phyloP scores from a whole-genome alignment of 1,139 yeast species.

The Ogataea hybrid region DNA sequence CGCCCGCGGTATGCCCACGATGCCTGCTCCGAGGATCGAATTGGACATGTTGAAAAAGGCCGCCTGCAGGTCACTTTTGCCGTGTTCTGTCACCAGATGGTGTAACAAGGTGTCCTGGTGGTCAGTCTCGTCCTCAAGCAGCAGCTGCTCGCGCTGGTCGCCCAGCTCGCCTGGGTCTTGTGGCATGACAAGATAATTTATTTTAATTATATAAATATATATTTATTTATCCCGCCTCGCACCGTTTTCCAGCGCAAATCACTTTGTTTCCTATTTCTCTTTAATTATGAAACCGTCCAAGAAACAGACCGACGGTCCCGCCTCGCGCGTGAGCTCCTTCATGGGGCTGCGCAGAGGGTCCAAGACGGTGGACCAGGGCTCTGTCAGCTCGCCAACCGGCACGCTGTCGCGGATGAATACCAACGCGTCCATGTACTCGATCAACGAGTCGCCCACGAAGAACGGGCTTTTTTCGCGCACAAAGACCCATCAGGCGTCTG shows the following conservation, averaged over 20 bases:
- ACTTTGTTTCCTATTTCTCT: constrained; percentile 5
- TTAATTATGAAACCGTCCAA: constrained; percentile 14
- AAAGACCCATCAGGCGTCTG: constrained; percentile 14
- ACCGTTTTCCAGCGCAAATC: constrained; percentile 11
- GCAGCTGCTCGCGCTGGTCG: no score
- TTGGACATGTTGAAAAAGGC: constrained; percentile 98
- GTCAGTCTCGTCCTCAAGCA: constrained; percentile 15
- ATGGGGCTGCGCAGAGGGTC: constrained; percentile 21
- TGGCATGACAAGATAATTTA: background rate
- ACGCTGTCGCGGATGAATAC: constrained; percentile 19
- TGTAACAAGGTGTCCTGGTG: constrained; percentile 2
- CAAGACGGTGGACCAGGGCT: constrained; percentile 10
- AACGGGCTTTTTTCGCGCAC: constrained; percentile 20
- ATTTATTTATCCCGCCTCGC: constrained; percentile 4
- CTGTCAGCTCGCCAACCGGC: constrained; percentile 10
- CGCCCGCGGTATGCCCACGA: constrained; percentile 92
- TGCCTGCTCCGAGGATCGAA: constrained; percentile 91
- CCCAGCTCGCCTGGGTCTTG: background rate
- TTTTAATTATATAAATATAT: background rate
- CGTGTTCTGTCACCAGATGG: constrained; percentile 17
- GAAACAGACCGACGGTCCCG: constrained; percentile 13
- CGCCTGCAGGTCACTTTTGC: constrained; percentile 60
- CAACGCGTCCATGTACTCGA: constrained; percentile 13
- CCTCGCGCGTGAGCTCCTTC: constrained; percentile 20
- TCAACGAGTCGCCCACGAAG: constrained; percentile 22